Evolutionary conservation across 148 eudicot genomes (phyloP), one percentile per base, ranked within the genome.

Genomic region (Mesembryanthemum crystallinum): DNA sequence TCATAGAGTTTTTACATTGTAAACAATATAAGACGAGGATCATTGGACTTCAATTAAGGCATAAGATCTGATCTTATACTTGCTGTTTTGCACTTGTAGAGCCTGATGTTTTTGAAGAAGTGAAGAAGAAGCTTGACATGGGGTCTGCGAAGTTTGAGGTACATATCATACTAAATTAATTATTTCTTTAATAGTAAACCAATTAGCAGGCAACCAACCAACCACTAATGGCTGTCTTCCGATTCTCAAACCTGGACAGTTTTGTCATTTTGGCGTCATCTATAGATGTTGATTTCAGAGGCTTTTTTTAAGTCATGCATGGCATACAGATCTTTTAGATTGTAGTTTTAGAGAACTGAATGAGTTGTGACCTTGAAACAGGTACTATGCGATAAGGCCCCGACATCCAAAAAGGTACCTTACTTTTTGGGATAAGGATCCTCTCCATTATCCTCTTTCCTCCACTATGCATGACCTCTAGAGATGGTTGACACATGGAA

Each of bases 81-180:
- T 71, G 11, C 12, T 75, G 20, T 47, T 79, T 79, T 64, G 42
- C 37, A 17, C 62, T 75, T 89, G 77, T 81, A 95, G 99, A 95
- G 85, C 98, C 99, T 79, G 98, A 95, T 82, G 89, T 95, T 82
- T 94, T 87, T 63, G 91, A 84, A 79, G 99, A 95, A 82, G 99
- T 95, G 83, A 95, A 86, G 89, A 90, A 87, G 85, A 95, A 92
- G 84, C 92, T 95, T 60, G 96, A 92, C 69, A 78, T 89, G 76
- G 97, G 97, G 47, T 85, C 97, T 49, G 94, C 87, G 66, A 95
- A 92, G 81, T 95, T 95, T 74, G 99, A 95, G 98, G 99, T 95
- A 68, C 49, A 15, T 73, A 4, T 9, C 23, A 30, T 42, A 37
- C 67, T 42, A 20, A 51, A 23, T 28, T 62, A 13, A 20, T 55